Evolutionary conservation across 2,329 filamentous ascomycete species (phyloP).

Genomic region (Arthroderma sp.): DNA sequence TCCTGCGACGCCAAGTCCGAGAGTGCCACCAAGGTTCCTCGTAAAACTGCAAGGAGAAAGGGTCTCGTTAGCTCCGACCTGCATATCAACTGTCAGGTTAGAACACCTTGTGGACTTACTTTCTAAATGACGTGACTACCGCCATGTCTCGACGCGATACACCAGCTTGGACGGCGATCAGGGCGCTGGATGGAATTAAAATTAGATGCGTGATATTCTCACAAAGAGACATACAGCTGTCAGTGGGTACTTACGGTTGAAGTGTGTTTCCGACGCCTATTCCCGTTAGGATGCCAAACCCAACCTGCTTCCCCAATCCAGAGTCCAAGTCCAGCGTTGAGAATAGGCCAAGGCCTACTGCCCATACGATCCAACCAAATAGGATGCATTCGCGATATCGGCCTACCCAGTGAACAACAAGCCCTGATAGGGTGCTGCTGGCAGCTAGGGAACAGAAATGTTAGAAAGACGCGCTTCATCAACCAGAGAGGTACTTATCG

Average conservation of each 20-base stretch:
- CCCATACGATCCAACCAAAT: slow-evolving; percentile 41
- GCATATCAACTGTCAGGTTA: not conserved
- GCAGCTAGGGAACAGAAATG: slow-evolving; percentile 27
- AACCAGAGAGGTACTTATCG: too few species aligned
- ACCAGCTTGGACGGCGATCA: slow-evolving; percentile 29
- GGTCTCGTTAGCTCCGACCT: not conserved
- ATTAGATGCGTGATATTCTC: slow-evolving; percentile 5
- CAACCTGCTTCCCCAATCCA: slow-evolving; percentile 41
- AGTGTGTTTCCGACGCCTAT: slow-evolving; percentile 41
- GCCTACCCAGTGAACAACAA: slow-evolving; percentile 41
- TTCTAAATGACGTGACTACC: slow-evolving; percentile 26
- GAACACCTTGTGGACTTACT: slow-evolving; percentile 12
- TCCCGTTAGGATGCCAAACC: slow-evolving; percentile 41
- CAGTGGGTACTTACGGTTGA: slow-evolving; percentile 25
- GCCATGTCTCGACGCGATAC: slow-evolving; percentile 29
- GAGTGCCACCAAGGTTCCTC: slow-evolving; percentile 29
- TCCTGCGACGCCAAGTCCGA: slow-evolving; percentile 28
- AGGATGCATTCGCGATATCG: slow-evolving; percentile 43
- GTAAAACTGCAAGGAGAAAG: slow-evolving; percentile 21
- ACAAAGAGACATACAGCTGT: not conserved
- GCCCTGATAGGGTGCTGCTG: slow-evolving; percentile 39
- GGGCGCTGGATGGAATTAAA: slow-evolving; percentile 7
- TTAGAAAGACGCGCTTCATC: not conserved
- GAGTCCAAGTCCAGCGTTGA: slow-evolving; percentile 38
- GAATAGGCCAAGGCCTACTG: slow-evolving; percentile 40